Evolutionary conservation across 2,329 filamentous ascomycete species (phyloP).

Genomic region (Verticillium alfalfae): DNA sequence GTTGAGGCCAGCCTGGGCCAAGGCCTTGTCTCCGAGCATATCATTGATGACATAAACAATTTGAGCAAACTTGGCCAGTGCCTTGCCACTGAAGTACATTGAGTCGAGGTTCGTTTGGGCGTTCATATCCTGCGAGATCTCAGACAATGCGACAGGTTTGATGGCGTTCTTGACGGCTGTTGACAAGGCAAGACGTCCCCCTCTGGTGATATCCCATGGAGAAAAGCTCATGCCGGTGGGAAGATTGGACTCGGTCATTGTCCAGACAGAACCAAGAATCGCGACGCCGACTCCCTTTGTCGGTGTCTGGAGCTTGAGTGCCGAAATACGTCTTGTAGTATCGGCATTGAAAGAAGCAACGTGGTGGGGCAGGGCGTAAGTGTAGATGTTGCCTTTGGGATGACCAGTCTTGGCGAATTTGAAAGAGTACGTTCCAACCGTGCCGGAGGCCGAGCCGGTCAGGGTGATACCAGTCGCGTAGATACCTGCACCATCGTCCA

Average conservation of each 20-base stretch:
- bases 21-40: slow-evolving; percentile 44
- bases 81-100: slow-evolving; percentile 79
- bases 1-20: slow-evolving; percentile 46
- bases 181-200: slow-evolving; percentile 33
- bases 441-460: slow-evolving; percentile 49
- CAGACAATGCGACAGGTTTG: slow-evolving; percentile 48
- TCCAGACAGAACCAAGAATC: slow-evolving; percentile 63
- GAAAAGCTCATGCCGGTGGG: slow-evolving; percentile 64
- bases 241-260: slow-evolving; percentile 60
- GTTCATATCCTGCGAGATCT: slow-evolving; percentile 63
- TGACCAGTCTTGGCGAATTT: slow-evolving; percentile 60
- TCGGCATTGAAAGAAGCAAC: slow-evolving; percentile 57
- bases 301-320: slow-evolving; percentile 61
- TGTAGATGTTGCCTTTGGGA: slow-evolving; percentile 50
- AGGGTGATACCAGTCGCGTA: slow-evolving; percentile 59
- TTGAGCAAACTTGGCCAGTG: slow-evolving; percentile 61
- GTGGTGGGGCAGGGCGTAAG: slow-evolving; percentile 79
- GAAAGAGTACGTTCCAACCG: slow-evolving; percentile 60
- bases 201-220: slow-evolving; percentile 55
- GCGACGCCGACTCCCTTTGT: slow-evolving; percentile 74
- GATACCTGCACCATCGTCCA: slow-evolving; percentile 63
- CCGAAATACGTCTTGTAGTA: slow-evolving; percentile 38
- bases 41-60: slow-evolving; percentile 55
- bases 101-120: slow-evolving; percentile 63
- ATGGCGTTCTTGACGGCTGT: slow-evolving; percentile 46